These are phyloP conservation scores for Ogataea sp. DNA, from an alignment of 805 yeast genomes.

Conservation along the genomic window DNA sequence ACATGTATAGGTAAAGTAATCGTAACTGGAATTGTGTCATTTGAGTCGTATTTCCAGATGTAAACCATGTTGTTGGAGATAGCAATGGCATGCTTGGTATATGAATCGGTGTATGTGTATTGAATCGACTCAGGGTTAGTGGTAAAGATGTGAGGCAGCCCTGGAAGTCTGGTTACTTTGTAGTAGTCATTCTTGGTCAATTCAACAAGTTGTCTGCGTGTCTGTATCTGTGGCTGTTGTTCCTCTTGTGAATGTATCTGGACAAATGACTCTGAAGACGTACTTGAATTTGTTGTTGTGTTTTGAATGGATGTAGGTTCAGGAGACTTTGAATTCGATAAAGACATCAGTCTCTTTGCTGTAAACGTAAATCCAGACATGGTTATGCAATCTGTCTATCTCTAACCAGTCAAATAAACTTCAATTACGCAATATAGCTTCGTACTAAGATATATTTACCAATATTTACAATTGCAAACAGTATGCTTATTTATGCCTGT, in stretches of 20 bases:
- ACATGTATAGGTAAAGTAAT: conserved; percentile 38
- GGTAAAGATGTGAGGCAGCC: conserved; percentile 38
- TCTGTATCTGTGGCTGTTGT: too few species aligned
- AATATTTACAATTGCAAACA: too few species aligned
- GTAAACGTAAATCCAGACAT: conserved; percentile 13
- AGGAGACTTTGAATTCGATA: background rate
- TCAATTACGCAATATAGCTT: too few species aligned
- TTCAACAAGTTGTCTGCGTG: conserved; percentile 26
- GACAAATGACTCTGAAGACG: too few species aligned
- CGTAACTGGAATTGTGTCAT: conserved; percentile 51
- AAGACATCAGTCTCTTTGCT: conserved; percentile 10
- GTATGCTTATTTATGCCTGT: too few species aligned
- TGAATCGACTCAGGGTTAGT: conserved; percentile 13
- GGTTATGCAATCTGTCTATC: background rate
- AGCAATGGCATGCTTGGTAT: conserved; percentile 20
- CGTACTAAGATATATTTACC: too few species aligned
- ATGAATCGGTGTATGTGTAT: conserved; percentile 16
- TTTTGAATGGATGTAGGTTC: background rate
- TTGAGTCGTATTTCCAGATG: conserved; percentile 63
- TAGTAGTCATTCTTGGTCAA: conserved; percentile 52
- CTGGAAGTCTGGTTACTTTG: conserved; percentile 48
- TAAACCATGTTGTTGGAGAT: conserved; percentile 42
- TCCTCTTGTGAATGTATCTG: too few species aligned
- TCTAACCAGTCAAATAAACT: too few species aligned
- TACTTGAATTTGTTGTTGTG: too few species aligned